A percentile compares a stretch with the other conserved stretches of the same genome.
These are phyloP conservation scores for Zygosaccharomyces lentus DNA, from an alignment of 805 yeast genomes.

Conservation along the genomic window DNA sequence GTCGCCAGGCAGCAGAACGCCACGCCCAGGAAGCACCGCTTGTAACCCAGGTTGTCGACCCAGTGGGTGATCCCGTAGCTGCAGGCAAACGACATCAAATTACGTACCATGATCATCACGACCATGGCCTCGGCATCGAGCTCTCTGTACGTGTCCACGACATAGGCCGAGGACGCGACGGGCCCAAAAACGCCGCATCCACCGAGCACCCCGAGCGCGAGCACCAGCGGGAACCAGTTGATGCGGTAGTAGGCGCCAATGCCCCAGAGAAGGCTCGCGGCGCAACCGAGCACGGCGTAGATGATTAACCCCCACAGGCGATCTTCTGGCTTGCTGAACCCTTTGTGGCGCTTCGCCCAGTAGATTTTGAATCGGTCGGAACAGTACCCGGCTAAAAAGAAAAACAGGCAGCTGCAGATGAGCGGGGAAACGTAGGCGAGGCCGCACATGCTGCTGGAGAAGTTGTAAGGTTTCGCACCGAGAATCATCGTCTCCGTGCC, in stretches of 20 bases:
- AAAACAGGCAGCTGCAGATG: conserved; percentile 43
- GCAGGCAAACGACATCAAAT: conserved; percentile 55
- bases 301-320: conserved; percentile 49
- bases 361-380: conserved; percentile 48
- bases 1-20: conserved; percentile 49
- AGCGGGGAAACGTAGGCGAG: conserved; percentile 51
- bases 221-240: conserved; percentile 52
- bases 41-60: conserved; percentile 48
- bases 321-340: conserved; percentile 54
- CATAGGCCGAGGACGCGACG: conserved; percentile 48
- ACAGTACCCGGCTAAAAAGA: conserved; percentile 45
- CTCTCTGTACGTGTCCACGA: conserved; percentile 52
- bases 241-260: conserved; percentile 53
- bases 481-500: conserved; percentile 45
- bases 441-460: conserved; percentile 45
- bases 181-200: conserved; percentile 53
- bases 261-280: conserved; percentile 58
- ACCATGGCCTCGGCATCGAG: conserved; percentile 53
- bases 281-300: conserved; percentile 48
- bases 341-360: conserved; percentile 47
- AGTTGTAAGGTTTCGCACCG: conserved; percentile 48
- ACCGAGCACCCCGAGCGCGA: conserved; percentile 54
- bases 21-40: conserved; percentile 53
- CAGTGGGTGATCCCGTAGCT: conserved; percentile 60
- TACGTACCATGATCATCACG: conserved; percentile 52